Base-by-base conservation (phyloP, 345 rosid species). In the Aurinia saxatilis region DNA sequence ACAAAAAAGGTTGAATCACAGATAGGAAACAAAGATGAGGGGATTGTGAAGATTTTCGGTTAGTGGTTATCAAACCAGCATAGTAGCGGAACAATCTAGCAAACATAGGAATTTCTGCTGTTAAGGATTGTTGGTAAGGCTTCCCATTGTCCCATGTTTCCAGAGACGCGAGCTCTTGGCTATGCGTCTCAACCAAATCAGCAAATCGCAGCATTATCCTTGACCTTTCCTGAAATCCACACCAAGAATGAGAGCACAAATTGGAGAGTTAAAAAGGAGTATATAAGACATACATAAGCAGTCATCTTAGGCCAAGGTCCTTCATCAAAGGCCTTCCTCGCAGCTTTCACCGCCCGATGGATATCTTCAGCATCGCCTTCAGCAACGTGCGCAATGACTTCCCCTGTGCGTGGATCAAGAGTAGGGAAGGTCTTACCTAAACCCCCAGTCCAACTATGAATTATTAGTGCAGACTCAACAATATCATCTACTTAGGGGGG, bases 61-160 rank as follows among this genome's bases (percentile, higher is more conserved):
- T 18, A 42, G 29, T 2, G 30, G 42, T 27, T 33, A 34, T 46
- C 31, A 27, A 30, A 90, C 96, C 96, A 53, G 96, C 95, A 76
- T 86, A 90, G 77, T 90, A 93, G 41, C 83, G 93, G 67, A 93
- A 79, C 45, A 93, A 68, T 44, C 99, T 91, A 5, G 75, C 73
- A 8, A 85, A 23, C 88, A 82, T 57, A 7, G 99, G 97, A 34
- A 90, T 35, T 74, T 93, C 99, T 0, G 63, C 2, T 18, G 66
- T 75, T 17, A 67, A 72, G 34, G 99, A 27, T 61, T 93, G 99
- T 68, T 82, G 84, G 62, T 73, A 80, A 47, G 90, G 85, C 75
- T 93, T 93, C 65, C 99, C 99, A 72, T 84, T 85, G 70, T 93
- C 81, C 99, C 99, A 93, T 37, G 96, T 74, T 81, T 93, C 99